These are phyloP conservation scores for Tolypocladium amazonense DNA, from an alignment of 2,329 filamentous ascomycete species.

Conservation along the genomic window DNA sequence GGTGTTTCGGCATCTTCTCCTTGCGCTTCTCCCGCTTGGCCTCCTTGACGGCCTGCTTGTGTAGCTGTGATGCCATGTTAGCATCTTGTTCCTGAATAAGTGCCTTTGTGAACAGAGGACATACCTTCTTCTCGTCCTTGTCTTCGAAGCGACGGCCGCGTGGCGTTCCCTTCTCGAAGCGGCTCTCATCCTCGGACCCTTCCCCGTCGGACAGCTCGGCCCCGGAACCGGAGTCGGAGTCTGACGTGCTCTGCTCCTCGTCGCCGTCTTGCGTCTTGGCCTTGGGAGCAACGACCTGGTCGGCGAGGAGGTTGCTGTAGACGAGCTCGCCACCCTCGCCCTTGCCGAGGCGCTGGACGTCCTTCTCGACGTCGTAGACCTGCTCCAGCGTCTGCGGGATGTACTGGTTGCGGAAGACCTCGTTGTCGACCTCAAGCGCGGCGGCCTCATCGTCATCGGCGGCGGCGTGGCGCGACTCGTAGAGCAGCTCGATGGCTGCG, in stretches of 20 bases:
- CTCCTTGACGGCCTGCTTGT: constrained; percentile 88
- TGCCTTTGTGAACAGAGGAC: constrained; percentile 4
- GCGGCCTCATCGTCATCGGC: constrained; percentile 42
- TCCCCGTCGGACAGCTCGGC: constrained; percentile 33
- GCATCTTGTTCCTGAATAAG: constrained; percentile 2
- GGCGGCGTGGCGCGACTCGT: constrained; percentile 40
- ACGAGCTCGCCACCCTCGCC: constrained; percentile 70
- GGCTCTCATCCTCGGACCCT: constrained; percentile 33
- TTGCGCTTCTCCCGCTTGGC: constrained; percentile 89
- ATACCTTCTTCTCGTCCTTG: constrained; percentile 75
- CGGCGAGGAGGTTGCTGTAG: constrained; percentile 75
- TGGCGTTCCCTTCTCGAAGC: constrained; percentile 57
- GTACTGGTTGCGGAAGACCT: constrained; percentile 92
- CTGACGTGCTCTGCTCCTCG: constrained; percentile 23
- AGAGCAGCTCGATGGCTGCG: constrained; percentile 55
- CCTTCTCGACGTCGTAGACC: constrained; percentile 91
- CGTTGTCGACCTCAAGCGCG: constrained; percentile 67
- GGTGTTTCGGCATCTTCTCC: constrained; percentile 90
- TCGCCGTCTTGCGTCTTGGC: constrained; percentile 24
- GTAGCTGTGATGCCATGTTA: constrained; percentile 30
- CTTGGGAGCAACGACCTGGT: constrained; percentile 40
- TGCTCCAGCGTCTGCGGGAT: constrained; percentile 94
- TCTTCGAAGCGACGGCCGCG: constrained; percentile 81
- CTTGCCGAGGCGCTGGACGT: constrained; percentile 64
- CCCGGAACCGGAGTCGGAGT: constrained; percentile 38